Evolutionary conservation across 768 basidiomycete genomes (phyloP), one percentile per base, ranked within the genome.

Genomic region (Stropharia rugosoannulata): DNA sequence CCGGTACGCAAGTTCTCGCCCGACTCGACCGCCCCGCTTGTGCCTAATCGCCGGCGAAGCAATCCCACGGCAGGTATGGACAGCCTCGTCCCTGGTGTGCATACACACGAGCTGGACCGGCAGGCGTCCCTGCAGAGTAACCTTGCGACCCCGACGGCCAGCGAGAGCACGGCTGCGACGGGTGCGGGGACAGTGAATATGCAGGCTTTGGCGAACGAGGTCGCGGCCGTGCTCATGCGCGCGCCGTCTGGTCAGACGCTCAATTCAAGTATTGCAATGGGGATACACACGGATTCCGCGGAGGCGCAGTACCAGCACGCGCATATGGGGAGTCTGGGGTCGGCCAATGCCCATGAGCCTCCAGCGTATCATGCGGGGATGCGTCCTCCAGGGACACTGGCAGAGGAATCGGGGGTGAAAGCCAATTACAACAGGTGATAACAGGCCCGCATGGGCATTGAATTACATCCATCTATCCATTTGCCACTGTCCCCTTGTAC

Each of bases 161-260:
- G 9, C 3, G 51, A 44, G 35, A 16, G 10, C n/a, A 16, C 50
- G 15, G 13, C 41, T 1, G 8, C 45, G 22, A 16, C 50, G 15
- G 13, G 25, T 3, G 3, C 27, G 22, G 40, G 40, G 3, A 39
- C 39, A 38, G 32, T 63, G 1, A 51, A 61, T 29, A 54, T 63
- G 27, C 54, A 57, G 5, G 53, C 60, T 1, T 49, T 63, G 3
- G 62, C 62, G 4, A 49, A 57, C 16, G 60, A 63, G 39, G 60
- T 63, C 16, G 62, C 54, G 4, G 59, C 59, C 1, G 59, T 63
- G 35, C 50, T 63, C n/a, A 19, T 36, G 35, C 18, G 44, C 13
- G 43, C 44, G 29, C 47, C 48, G 4, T 42, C 48, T n/a, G 51
- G 38, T 9, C 32, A 42, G 16, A 42, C 19, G 16, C 40, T 51